phyloP scores from a whole-genome alignment of 257 asterid species.

The Jacaranda copaia region DNA sequence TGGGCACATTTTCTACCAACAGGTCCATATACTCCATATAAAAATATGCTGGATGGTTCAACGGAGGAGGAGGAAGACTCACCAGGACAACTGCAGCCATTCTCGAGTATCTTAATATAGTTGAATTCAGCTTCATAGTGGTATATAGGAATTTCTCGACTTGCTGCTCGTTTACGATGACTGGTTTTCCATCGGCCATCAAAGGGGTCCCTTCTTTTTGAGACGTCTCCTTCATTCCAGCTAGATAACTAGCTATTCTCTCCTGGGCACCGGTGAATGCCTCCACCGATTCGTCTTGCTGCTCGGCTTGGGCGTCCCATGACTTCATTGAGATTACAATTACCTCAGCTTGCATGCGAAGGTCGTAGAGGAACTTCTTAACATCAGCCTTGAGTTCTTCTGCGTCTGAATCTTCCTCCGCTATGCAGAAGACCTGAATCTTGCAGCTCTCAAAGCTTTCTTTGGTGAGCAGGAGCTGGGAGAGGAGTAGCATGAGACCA shows the following conservation, averaged over 20 bases:
- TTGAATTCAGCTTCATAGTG: slow-evolving; percentile 85
- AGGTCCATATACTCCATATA: slow-evolving; percentile 98
- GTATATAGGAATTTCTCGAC: slow-evolving; percentile 85
- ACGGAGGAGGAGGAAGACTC: slow-evolving; percentile 94
- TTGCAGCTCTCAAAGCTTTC: slow-evolving; percentile 95
- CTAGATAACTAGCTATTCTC: slow-evolving; percentile 69
- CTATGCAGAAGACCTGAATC: slow-evolving; percentile 95
- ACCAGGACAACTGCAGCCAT: slow-evolving; percentile 98
- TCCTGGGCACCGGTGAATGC: slow-evolving; percentile 71
- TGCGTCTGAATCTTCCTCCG: slow-evolving; percentile 96
- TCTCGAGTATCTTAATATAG: slow-evolving; percentile 81
- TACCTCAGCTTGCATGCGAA: slow-evolving; percentile 98
- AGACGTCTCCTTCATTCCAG: slow-evolving; percentile 69
- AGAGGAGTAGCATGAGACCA: slow-evolving; percentile 95
- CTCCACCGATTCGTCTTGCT: slow-evolving; percentile 82
- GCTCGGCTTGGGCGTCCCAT: slow-evolving; percentile 81
- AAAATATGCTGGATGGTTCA: slow-evolving; percentile 83
- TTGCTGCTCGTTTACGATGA: slow-evolving; percentile 76
- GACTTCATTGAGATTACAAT: slow-evolving; percentile 93
- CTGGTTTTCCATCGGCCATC: slow-evolving; percentile 84
- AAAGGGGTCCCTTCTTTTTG: slow-evolving; percentile 57
- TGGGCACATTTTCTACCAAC: slow-evolving; percentile 93
- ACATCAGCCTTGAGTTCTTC: slow-evolving; percentile 91
- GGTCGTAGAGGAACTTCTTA: slow-evolving; percentile 90
- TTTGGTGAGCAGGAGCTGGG: slow-evolving; percentile 94